These are phyloP conservation scores for Komagataella pastoris DNA, from an alignment of 805 yeast genomes.

Conservation along the genomic window DNA sequence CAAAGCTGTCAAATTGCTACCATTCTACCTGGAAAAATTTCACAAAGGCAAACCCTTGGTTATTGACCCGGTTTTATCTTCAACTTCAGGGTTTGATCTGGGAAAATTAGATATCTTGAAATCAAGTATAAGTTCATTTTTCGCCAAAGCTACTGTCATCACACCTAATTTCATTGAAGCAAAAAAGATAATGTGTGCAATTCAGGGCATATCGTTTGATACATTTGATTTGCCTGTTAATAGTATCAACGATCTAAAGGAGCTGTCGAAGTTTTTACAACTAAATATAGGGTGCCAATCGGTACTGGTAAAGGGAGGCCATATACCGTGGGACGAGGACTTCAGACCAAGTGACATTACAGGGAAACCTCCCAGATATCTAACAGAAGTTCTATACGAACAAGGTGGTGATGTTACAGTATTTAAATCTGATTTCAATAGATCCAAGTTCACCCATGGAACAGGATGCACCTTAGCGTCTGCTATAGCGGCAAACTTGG, in stretches of 20 bases:
- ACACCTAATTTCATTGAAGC: slow-evolving; percentile 78
- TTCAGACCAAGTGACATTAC: slow-evolving; percentile 7
- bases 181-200: slow-evolving; percentile 45
- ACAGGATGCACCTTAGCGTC: slow-evolving; percentile 86
- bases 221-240: slow-evolving; percentile 4
- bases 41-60: slow-evolving; percentile 28
- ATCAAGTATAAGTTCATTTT: slow-evolving; percentile 26
- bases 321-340: slow-evolving; percentile 32
- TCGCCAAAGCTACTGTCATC: slow-evolving; percentile 39
- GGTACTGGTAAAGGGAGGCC: slow-evolving; percentile 76
- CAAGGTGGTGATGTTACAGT: slow-evolving; percentile 21
- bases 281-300: slow-evolving; percentile 27
- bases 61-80: slow-evolving; percentile 75
- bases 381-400: slow-evolving; percentile 14
- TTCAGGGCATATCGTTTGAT: not conserved
- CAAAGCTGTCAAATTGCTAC: slow-evolving; percentile 36
- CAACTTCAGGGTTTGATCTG: slow-evolving; percentile 60
- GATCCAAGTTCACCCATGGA: slow-evolving; percentile 61
- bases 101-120: slow-evolving; percentile 32
- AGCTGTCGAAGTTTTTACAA: slow-evolving; percentile 26
- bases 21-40: slow-evolving; percentile 18
- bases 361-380: slow-evolving; percentile 5
- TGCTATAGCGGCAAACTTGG: slow-evolving; percentile 64
- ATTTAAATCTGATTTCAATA: slow-evolving; percentile 31
- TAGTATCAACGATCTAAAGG: slow-evolving; percentile 19